Evolutionary conservation across 441 rosid species (phyloP).

Genomic region (Brassica hybrid): DNA sequence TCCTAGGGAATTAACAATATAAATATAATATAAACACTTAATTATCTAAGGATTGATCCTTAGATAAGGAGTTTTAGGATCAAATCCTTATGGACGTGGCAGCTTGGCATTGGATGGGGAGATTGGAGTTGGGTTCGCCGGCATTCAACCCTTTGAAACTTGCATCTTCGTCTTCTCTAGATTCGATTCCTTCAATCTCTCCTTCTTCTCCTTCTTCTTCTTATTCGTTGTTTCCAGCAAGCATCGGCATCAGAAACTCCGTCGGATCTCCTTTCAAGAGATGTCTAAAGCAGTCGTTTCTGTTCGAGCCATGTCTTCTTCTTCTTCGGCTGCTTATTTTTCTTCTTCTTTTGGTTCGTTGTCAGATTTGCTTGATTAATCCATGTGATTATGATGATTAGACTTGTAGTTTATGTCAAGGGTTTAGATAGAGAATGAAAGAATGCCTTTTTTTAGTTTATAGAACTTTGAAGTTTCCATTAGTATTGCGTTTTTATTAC

Average conservation of each 20-base stretch:
- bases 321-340: conserved; percentile 20
- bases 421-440: neutral
- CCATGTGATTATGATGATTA: neutral
- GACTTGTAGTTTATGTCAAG: neutral
- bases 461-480: neutral
- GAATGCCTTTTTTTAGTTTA: neutral
- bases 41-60: too few relatives aligned
- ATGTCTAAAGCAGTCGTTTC: conserved; percentile 35
- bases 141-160: conserved; percentile 36
- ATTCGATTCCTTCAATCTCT: conserved; percentile 38
- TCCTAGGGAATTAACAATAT: too few relatives aligned
- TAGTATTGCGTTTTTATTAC: neutral
- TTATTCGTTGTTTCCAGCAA: conserved; percentile 23
- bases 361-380: neutral
- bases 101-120: too few relatives aligned
- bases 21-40: too few relatives aligned
- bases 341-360: conserved; percentile 62
- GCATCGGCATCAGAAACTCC: conserved; percentile 27
- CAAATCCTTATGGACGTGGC: too few relatives aligned
- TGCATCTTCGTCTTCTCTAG: conserved; percentile 30
- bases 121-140: too few relatives aligned
- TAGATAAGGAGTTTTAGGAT: too few relatives aligned
- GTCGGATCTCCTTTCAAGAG: conserved; percentile 39
- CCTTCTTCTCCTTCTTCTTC: conserved; percentile 1
- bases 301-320: conserved; percentile 50